Percentiles rank a stretch among this genome's conserved stretches.
Evolutionary conservation across 345 rosid species (phyloP).

Genomic region (Populus deltoides): DNA sequence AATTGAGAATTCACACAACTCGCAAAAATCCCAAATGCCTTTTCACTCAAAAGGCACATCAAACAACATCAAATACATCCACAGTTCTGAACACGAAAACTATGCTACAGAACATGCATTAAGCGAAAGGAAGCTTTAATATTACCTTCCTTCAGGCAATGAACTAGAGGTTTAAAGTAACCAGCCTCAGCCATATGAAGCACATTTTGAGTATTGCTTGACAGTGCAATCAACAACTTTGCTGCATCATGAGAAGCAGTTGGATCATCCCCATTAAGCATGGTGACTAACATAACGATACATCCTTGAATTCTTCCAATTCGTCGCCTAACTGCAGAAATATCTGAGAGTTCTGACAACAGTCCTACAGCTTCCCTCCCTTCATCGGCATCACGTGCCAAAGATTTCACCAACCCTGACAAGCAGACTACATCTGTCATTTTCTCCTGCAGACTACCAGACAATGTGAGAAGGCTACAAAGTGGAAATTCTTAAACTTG

Average conservation of each 20-base stretch:
- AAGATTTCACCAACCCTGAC: constrained; percentile 53
- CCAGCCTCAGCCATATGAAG: constrained; percentile 85
- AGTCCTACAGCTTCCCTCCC: constrained; percentile 61
- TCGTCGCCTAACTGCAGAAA: constrained; percentile 48
- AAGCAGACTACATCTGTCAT: constrained; percentile 49
- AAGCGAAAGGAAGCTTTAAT: neutral
- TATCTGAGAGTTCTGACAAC: constrained; percentile 49
- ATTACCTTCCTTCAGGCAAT: constrained; percentile 54
- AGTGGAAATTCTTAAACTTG: neutral
- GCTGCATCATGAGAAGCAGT: constrained; percentile 50
- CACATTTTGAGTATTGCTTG: constrained; percentile 62
- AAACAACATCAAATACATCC: constrained; percentile 1
- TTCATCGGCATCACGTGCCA: constrained; percentile 54
- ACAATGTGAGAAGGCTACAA: constrained; percentile 26
- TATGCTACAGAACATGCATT: neutral
- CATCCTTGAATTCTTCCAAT: constrained; percentile 67
- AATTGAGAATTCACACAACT: neutral
- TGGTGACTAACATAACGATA: constrained; percentile 59
- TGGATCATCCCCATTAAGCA: constrained; percentile 51
- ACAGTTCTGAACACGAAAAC: neutral
- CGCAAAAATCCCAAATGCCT: neutral
- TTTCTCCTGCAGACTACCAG: constrained; percentile 50
- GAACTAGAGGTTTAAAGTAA: constrained; percentile 65
- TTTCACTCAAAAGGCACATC: neutral
- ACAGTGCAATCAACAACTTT: constrained; percentile 52